Percentiles rank a stretch among this genome's conserved stretches.
phyloP scores from a whole-genome alignment of 805 yeast genomes.

The Jamesozyma gamospora region DNA sequence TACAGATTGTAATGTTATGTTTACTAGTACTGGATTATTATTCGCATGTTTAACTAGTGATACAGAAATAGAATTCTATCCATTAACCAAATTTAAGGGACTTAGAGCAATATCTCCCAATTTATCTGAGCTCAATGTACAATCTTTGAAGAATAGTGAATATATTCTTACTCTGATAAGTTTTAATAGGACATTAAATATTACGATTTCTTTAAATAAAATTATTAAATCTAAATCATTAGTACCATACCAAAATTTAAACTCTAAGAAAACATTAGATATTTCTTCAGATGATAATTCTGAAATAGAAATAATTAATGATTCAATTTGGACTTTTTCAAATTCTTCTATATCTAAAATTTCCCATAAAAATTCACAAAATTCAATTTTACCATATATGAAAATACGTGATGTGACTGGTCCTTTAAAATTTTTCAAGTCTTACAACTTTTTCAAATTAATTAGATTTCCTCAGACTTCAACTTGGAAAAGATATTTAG shows the following conservation, averaged over 20 bases:
- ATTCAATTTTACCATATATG: not conserved
- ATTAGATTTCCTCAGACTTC: not conserved
- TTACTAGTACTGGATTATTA: conserved; percentile 20
- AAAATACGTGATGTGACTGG: not conserved
- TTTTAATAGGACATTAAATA: conserved; percentile 1
- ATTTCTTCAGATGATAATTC: conserved; percentile 3
- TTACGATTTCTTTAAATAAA: conserved; percentile 2
- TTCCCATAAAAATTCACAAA: not conserved
- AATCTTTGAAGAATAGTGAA: not conserved
- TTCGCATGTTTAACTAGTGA: conserved; percentile 12
- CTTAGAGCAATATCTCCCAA: conserved; percentile 11
- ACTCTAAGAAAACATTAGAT: conserved; percentile 1
- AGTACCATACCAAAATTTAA: conserved; percentile 3
- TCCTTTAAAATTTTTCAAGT: not conserved
- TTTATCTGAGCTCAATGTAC: not conserved
- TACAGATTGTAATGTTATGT: conserved; percentile 15
- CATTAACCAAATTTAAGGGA: conserved; percentile 25
- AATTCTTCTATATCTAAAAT: conserved; percentile 5
- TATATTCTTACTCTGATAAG: conserved; percentile 1
- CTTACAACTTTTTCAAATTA: not conserved
- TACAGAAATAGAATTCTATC: conserved; percentile 9
- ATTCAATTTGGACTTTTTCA: conserved; percentile 2
- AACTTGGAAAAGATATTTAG: conserved; percentile 1
- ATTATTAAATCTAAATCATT: conserved; percentile 4
- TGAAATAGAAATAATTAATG: not conserved